Evolutionary conservation across 2,329 filamentous ascomycete genomes (phyloP).

Genomic region (Mollisia scopiformis): DNA sequence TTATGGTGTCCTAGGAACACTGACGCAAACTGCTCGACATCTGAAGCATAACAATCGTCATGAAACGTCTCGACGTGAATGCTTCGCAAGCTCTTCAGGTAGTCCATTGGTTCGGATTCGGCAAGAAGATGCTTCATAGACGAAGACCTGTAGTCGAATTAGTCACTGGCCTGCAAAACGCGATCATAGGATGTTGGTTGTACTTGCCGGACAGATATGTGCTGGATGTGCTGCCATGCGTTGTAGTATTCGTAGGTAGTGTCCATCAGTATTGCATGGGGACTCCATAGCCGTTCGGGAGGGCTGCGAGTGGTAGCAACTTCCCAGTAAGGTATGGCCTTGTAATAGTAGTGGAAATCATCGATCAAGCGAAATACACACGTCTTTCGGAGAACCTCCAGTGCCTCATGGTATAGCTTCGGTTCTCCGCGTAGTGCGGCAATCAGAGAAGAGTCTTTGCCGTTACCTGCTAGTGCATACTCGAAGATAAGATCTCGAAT

Average conservation of each 20-base stretch:
- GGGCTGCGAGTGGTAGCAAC: too few relatives aligned
- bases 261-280: too few relatives aligned
- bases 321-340: too few relatives aligned
- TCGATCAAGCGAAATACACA: not conserved
- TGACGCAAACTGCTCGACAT: too few relatives aligned
- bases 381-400: not conserved
- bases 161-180: too few relatives aligned
- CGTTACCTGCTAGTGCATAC: not conserved
- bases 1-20: not conserved
- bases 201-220: too few relatives aligned
- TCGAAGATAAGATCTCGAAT: not conserved
- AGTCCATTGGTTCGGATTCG: not conserved
- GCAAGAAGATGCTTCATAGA: not conserved
- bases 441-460: not conserved
- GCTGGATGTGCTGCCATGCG: too few relatives aligned
- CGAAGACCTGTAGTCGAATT: not conserved
- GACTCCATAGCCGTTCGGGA: too few relatives aligned
- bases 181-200: too few relatives aligned
- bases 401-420: not conserved
- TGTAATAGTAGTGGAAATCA: too few relatives aligned
- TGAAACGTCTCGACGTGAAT: not conserved
- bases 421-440: not conserved
- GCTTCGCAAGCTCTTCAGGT: not conserved
- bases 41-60: too few relatives aligned
- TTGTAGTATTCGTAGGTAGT: too few relatives aligned